A percentile compares a stretch with the other conserved stretches of the same genome.
Conservation (phyloP, 106 monocot species). For the Dioscorea alata region DNA sequence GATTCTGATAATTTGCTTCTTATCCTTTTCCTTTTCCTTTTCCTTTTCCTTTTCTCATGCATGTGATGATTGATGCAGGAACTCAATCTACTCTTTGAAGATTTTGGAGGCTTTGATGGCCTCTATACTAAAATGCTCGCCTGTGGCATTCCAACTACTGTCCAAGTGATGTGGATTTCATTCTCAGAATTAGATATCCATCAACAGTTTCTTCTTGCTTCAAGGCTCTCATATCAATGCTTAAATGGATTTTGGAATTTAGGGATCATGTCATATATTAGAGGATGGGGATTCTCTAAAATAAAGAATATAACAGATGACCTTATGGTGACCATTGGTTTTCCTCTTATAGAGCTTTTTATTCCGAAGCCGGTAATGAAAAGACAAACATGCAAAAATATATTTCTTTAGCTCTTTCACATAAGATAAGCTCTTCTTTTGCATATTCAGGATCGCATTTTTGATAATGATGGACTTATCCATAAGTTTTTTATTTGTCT, state of each 20-base stretch:
- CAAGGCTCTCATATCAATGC: constrained; percentile 31
- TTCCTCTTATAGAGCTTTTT: constrained; percentile 64
- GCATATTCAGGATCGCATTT: no score
- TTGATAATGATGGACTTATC: no score
- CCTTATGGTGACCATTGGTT: constrained; percentile 50
- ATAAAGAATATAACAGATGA: constrained; percentile 75
- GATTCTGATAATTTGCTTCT: neutral
- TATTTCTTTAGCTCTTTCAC: no score
- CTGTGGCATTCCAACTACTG: constrained; percentile 74
- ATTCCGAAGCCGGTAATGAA: constrained; percentile 60
- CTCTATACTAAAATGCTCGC: constrained; percentile 74
- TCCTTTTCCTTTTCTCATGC: neutral
- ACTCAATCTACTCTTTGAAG: constrained; percentile 80
- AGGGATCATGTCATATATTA: constrained; percentile 31
- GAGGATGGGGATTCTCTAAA: constrained; percentile 21
- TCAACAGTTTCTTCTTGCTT: constrained; percentile 51
- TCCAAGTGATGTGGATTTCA: constrained; percentile 92
- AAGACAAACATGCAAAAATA: neutral
- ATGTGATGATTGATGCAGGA: constrained; percentile 25
- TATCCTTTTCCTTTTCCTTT: neutral
- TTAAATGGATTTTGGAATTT: constrained; percentile 60
- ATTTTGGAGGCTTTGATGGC: constrained; percentile 85
- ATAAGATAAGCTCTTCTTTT: no score
- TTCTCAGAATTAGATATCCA: constrained; percentile 61
- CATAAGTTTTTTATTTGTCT: neutral